Evolutionary conservation across 805 yeast genomes (phyloP), one percentile per base, ranked within the genome.

Genomic region (Kuraishia floccosa): DNA sequence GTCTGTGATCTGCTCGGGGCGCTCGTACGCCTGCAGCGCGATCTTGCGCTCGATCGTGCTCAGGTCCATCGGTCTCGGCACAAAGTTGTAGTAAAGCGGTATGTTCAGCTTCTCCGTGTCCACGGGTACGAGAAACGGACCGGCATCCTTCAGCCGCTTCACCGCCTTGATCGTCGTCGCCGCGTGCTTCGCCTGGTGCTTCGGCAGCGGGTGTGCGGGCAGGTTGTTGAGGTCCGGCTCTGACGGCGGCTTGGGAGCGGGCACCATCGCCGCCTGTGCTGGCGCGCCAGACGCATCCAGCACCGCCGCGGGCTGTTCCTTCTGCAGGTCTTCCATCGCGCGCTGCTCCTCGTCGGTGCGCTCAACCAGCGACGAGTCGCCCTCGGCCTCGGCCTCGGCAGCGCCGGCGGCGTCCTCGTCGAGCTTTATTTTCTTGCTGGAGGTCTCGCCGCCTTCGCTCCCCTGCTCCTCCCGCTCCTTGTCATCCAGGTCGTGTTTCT

Each of bases 21-120:
- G 64, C 39, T 68, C 79, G 54, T 87, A 91, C 2, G 84, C 87
- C 46, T 75, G 72, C 6, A 54, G 72, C 25, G 50, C 63, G 24
- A 87, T 57, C 54, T 87, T 89, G 44, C 69, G 72, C 55, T 91
- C 98, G 40, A 91, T 82, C 2, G 96, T 85, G 3, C 87, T 70
- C 21, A 91, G 61, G 52, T 89, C 97, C 96, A 91, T 91, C 24
- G 98, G 98, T 45, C 78, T 65, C 40, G 71, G 66, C 45, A 91
- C 75, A 46, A 72, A 75, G 44, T 85, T 86, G 53, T 78, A 84
- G 53, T 91, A 91, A 39, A 81, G 74, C 3, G 98, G 98, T 34
- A 91, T 82, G 46, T 87, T 85, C 38, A 85, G 70, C 49, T 83
- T 85, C 30, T 80, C 77, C 3, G 72, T 81, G 52, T 91, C 97